phyloP scores from a whole-genome alignment of 2,329 filamentous ascomycete species.

The Colletotrichum paranaense region DNA sequence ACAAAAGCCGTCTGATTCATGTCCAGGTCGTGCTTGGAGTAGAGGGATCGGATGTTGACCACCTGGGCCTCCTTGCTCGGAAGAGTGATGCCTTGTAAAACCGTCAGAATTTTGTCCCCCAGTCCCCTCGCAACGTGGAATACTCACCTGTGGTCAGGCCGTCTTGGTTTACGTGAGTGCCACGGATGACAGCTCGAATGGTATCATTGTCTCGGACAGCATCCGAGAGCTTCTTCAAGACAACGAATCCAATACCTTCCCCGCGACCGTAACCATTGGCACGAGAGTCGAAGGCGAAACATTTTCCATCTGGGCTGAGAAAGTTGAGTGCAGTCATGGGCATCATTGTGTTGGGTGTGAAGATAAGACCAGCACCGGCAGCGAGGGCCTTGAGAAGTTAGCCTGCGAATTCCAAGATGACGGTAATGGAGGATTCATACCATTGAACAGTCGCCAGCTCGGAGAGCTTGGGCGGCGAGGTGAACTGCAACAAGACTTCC shows the following conservation, averaged over 20 bases:
- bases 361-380: constrained; percentile 63
- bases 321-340: constrained; percentile 67
- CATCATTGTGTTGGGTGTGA: constrained; percentile 66
- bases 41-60: constrained; percentile 60
- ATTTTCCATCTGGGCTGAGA: constrained; percentile 61
- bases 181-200: constrained; percentile 66
- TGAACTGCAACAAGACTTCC: constrained; percentile 66
- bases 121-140: not conserved
- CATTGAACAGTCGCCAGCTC: constrained; percentile 54
- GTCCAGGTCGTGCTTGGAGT: constrained; percentile 56
- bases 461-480: constrained; percentile 61
- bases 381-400: constrained; percentile 55
- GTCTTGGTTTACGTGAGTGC: constrained; percentile 66
- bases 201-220: constrained; percentile 70
- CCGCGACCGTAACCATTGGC: constrained; percentile 74
- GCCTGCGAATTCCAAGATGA: not conserved
- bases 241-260: constrained; percentile 69
- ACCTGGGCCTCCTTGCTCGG: constrained; percentile 65
- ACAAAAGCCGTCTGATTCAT: constrained; percentile 61
- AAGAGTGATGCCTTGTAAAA: constrained; percentile 62
- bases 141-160: constrained; percentile 63
- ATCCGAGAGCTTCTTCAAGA: constrained; percentile 69
- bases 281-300: constrained; percentile 65
- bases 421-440: constrained; percentile 39
- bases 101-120: not conserved